Evolutionary conservation across 805 yeast species (phyloP).

Genomic region (Yamadazyma olivae): DNA sequence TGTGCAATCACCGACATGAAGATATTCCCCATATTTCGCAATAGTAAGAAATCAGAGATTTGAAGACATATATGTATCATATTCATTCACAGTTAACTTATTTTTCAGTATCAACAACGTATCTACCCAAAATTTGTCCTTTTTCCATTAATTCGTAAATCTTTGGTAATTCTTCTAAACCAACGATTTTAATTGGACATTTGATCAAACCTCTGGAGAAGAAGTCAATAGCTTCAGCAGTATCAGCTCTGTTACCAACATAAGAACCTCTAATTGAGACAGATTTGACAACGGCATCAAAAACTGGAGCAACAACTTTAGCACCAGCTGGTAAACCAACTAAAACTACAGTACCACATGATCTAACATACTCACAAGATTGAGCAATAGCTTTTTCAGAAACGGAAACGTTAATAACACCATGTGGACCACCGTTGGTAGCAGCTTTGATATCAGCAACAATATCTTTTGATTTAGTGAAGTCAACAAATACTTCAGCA

Average conservation of each 20-base stretch:
- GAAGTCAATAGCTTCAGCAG: constrained; percentile 45
- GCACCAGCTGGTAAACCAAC: constrained; percentile 48
- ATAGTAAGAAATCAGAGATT: no score
- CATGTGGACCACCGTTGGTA: constrained; percentile 62
- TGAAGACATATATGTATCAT: no score
- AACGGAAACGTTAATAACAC: constrained; percentile 47
- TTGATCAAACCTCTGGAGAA: constrained; percentile 41
- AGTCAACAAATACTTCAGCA: constrained; percentile 62
- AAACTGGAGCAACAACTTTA: constrained; percentile 36
- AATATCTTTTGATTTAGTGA: constrained; percentile 48
- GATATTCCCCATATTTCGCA: no score
- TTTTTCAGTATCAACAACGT: constrained; percentile 42
- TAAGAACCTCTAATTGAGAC: constrained; percentile 40
- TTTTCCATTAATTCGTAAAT: constrained; percentile 39
- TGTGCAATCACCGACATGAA: no score
- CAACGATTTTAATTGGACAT: constrained; percentile 40
- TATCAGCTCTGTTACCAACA: constrained; percentile 46
- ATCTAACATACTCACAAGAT: constrained; percentile 39
- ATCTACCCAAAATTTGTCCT: constrained; percentile 43
- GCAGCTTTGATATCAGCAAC: constrained; percentile 42
- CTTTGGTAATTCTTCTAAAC: constrained; percentile 38
- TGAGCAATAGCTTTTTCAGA: constrained; percentile 49
- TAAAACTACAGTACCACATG: constrained; percentile 41
- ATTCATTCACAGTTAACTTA: no score
- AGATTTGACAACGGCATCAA: constrained; percentile 39